These are phyloP conservation scores for Huntiella omanensis DNA, from an alignment of 2,329 filamentous ascomycete species.

Conservation along the genomic window DNA sequence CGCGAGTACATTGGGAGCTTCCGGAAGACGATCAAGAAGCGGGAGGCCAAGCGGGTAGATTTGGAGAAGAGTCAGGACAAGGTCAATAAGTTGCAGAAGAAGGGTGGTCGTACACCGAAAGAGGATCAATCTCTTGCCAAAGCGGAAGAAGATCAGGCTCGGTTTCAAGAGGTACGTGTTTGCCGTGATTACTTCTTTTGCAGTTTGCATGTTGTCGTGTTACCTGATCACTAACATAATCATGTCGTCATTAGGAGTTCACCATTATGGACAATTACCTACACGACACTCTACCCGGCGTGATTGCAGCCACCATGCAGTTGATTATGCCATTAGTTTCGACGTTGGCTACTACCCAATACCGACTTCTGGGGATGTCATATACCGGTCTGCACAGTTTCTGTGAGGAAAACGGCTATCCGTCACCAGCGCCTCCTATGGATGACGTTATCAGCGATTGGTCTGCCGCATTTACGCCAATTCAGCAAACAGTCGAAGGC, in stretches of 20 bases:
- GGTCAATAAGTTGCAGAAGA: slow-evolving; percentile 50
- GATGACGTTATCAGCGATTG: slow-evolving; percentile 50
- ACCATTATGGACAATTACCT: slow-evolving; percentile 57
- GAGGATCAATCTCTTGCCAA: slow-evolving; percentile 55
- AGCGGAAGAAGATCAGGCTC: slow-evolving; percentile 49
- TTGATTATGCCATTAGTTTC: slow-evolving; percentile 55
- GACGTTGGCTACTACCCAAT: slow-evolving; percentile 57
- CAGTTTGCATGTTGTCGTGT: background rate
- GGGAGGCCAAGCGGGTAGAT: slow-evolving; percentile 65
- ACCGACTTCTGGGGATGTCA: slow-evolving; percentile 55
- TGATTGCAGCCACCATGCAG: slow-evolving; percentile 52
- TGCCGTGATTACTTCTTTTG: background rate
- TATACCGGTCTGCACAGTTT: slow-evolving; percentile 63
- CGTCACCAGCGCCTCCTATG: slow-evolving; percentile 54
- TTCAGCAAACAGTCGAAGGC: slow-evolving; percentile 47
- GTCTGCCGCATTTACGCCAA: slow-evolving; percentile 41
- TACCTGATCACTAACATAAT: too few species aligned
- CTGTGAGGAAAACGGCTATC: slow-evolving; percentile 48
- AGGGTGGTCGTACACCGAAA: slow-evolving; percentile 49
- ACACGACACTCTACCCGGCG: slow-evolving; percentile 47
- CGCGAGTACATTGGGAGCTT: slow-evolving; percentile 51
- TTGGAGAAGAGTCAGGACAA: slow-evolving; percentile 61
- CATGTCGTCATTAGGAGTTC: slow-evolving; percentile 37
- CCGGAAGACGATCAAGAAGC: slow-evolving; percentile 68
- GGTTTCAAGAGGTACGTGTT: slow-evolving; percentile 39